Conservation (phyloP, 345 rosid genomes). For the Sonneratia alba region DNA sequence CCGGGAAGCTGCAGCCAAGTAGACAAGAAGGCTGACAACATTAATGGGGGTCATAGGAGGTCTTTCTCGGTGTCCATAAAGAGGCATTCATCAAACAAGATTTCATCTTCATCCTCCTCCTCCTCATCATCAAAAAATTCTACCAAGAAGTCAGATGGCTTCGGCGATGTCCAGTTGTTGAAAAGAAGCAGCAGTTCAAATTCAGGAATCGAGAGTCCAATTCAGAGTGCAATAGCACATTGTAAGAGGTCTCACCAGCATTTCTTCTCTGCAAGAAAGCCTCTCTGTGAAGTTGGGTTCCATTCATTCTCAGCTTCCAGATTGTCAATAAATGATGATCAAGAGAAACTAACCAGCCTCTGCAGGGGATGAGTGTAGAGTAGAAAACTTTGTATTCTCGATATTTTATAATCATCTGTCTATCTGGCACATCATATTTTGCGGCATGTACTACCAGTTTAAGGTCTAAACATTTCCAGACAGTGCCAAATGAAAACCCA, state of each 20-base stretch:
- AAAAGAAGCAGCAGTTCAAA: slow-evolving; percentile 55
- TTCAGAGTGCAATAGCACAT: slow-evolving; percentile 20
- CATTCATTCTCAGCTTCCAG: slow-evolving; percentile 46
- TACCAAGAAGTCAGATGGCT: slow-evolving; percentile 32
- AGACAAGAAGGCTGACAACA: slow-evolving; percentile 14
- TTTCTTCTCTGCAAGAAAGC: slow-evolving; percentile 31
- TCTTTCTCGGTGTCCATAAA: slow-evolving; percentile 69
- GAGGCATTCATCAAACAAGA: slow-evolving; percentile 37
- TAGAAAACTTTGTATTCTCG: neutral
- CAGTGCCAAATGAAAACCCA: neutral
- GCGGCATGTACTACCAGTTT: neutral
- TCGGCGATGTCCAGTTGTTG: slow-evolving; percentile 29
- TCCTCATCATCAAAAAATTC: slow-evolving; percentile 28
- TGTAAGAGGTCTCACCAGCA: slow-evolving; percentile 39
- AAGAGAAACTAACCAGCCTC: slow-evolving; percentile 35
- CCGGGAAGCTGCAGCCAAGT: slow-evolving; percentile 9
- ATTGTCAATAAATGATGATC: slow-evolving; percentile 34
- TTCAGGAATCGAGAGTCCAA: slow-evolving; percentile 20
- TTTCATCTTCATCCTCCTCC: slow-evolving; percentile 20
- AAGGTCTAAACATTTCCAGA: neutral
- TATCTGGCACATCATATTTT: neutral
- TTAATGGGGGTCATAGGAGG: slow-evolving; percentile 42
- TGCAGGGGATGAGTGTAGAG: slow-evolving; percentile 39
- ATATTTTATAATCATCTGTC: neutral
- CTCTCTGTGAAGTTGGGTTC: slow-evolving; percentile 37